Evolutionary conservation across 805 yeast genomes (phyloP).

Genomic region (Lipomyces sp.): DNA sequence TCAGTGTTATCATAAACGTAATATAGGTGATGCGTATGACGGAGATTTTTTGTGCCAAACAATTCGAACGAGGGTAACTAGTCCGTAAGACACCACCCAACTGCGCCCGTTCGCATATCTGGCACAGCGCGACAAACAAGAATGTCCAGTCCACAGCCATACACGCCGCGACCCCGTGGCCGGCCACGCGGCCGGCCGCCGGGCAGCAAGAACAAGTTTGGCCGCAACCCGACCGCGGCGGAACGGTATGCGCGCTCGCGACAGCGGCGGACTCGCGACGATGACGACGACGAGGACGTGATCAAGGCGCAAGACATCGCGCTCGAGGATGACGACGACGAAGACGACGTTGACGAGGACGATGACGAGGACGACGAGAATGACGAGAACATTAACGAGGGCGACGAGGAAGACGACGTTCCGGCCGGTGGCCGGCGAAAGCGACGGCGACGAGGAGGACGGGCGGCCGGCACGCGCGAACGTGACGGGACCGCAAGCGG

Average conservation of each 20-base stretch:
- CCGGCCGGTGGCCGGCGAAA: conserved; percentile 4
- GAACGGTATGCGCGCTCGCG: conserved; percentile 9
- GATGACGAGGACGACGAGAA: conserved; percentile 10
- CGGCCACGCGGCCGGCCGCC: conserved; percentile 39
- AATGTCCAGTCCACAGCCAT: conserved; percentile 12
- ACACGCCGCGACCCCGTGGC: conserved; percentile 27
- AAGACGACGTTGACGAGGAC: conserved; percentile 9
- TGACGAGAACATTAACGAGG: background rate
- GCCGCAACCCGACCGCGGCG: conserved; percentile 19
- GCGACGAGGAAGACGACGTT: conserved; percentile 1
- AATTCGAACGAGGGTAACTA: no score
- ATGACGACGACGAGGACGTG: conserved; percentile 18
- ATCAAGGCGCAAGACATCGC: background rate
- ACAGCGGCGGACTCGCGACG: conserved; percentile 25
- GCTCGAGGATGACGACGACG: conserved; percentile 12
- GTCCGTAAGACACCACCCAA: no score
- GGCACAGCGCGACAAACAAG: no score
- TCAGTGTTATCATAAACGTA: no score
- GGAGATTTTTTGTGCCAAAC: no score
- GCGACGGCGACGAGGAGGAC: conserved; percentile 5
- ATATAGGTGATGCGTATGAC: no score
- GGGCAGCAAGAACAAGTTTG: conserved; percentile 34
- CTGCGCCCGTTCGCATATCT: no score
- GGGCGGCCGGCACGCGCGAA: conserved; percentile 8
- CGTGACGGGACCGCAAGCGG: conserved; percentile 2